Conservation (phyloP, 805 yeast species). For the Diddensiella transvaalensis region DNA sequence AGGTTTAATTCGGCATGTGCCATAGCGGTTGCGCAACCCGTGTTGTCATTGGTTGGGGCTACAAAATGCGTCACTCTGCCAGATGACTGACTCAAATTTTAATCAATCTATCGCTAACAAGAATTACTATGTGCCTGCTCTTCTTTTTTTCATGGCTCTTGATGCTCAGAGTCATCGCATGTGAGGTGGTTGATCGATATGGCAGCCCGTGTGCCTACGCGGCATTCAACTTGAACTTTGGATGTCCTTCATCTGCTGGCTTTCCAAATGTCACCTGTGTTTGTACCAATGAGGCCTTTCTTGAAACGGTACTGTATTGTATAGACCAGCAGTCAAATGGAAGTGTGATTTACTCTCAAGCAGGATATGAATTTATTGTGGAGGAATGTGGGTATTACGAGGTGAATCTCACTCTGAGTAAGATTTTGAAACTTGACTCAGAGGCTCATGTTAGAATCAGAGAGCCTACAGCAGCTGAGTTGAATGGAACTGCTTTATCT, state of each 20-base stretch:
- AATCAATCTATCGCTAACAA: too few species aligned
- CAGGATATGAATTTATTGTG: neutral
- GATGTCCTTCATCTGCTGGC: neutral
- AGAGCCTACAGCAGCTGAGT: neutral
- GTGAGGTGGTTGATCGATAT: neutral
- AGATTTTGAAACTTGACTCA: neutral
- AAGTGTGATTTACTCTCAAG: neutral
- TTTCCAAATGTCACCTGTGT: neutral
- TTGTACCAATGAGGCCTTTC: conserved; percentile 5
- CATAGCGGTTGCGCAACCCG: too few species aligned
- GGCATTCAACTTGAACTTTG: neutral
- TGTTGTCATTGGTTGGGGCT: too few species aligned
- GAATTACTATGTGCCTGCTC: too few species aligned
- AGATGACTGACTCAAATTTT: too few species aligned
- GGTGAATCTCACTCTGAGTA: neutral
- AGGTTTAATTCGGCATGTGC: too few species aligned
- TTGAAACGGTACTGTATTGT: conserved; percentile 12
- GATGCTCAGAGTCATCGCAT: neutral
- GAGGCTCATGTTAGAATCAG: neutral
- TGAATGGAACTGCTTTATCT: neutral
- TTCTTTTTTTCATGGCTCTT: too few species aligned
- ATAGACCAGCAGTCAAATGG: conserved; percentile 1
- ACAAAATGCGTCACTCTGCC: too few species aligned
- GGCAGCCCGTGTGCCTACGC: neutral
- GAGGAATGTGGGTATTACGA: neutral